Base-by-base conservation (phyloP, 805 yeast species). In the Barnettozyma populi region DNA sequence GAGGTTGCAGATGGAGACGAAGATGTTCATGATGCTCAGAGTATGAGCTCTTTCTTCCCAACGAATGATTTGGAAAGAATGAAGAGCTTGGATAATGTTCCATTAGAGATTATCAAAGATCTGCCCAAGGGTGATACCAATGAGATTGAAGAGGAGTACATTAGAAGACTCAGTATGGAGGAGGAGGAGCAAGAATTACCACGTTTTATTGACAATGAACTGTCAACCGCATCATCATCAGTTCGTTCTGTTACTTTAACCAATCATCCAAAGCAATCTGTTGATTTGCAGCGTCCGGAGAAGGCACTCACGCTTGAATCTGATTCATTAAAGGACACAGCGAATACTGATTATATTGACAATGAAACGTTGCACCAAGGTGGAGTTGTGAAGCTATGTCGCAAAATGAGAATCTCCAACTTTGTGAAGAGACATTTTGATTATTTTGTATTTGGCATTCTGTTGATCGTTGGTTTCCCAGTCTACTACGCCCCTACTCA, bases 381-480 rank as follows among this genome's bases (percentile, higher is more conserved):
- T 11, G 32, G 21, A n/a, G 23, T 24, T n/a, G 20, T 19, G 18
- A 27, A 19, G 29, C 24, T 11, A 11, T 36, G 14, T 16, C 20
- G 19, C 25, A 41, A 49, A 19, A 49, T 47, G 47, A 40, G 36
- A 5, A 58, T 69, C 16, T 70, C 73, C 1, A 56, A 70, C 11
- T 68, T 69, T 47, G 60, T 74, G 10, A 63, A 69, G 6, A 66
- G 66, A 29, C 65, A 79, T 57, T 70, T 81, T 48, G 89, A 83
- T 62, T 80, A 82, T 76, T 50, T 73, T 13, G 57, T 80, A 3
- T 80, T 78, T 60, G 47, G 58, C 0, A 37, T 69, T 0, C 49
- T 85, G 10, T 75, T 81, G 48, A 56, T 81, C 7, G 71, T 68
- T 3, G 83, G 90, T 0, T 49, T 83, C 10, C 84, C 86, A 2